Evolutionary conservation across 441 rosid genomes (phyloP), one percentile per base, ranked within the genome.

Genomic region (Jatropha multifida): DNA sequence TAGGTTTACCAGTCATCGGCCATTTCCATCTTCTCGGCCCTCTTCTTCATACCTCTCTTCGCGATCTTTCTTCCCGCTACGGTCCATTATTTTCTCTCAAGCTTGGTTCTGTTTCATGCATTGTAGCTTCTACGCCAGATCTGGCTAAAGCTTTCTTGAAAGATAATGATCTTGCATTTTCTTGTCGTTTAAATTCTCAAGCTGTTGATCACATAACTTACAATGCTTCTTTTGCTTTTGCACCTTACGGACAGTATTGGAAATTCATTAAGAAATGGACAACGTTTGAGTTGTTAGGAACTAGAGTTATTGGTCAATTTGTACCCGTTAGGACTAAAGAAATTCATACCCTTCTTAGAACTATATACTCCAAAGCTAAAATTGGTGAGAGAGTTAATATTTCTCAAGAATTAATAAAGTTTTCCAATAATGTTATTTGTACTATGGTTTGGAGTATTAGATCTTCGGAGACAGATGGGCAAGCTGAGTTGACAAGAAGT

Each of bases 11-110:
- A 0, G 7, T 85, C 9, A 58, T 83, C 12, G 88, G 88, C 41
- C 85, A 85, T 74, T 80, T 85, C 76, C 86, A 85, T 73, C 88
- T 79, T 68, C 77, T 85, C 12, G 78, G 78, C 18, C 86, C 86
- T 0, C 54, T 58, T 62, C 42, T 81, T 51, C 83, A 85, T 59
- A 83, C 75, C 10, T 61, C 83, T 5, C 76, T 81, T 40, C 76
- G 72, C 55, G 63, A 68, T 3, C 77, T 85, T 3, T 69, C 81
- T 5, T 11, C 60, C 10, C 55, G 32, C 11, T 71, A 79, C 2
- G 88, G 88, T 32, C 80, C 83, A 17, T 23, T 85, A 18, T 51
- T 81, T 18, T 61, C 68, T 65, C 55, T 85, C 42, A 65, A 72
- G 4, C 74, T 85, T 2, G 86, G 88, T 15, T 83, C 83, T 2